A percentile compares a stretch with the other conserved stretches of the same genome.
phyloP scores from a whole-genome alignment of 2,329 filamentous ascomycete genomes.

The Tolypocladium album region DNA sequence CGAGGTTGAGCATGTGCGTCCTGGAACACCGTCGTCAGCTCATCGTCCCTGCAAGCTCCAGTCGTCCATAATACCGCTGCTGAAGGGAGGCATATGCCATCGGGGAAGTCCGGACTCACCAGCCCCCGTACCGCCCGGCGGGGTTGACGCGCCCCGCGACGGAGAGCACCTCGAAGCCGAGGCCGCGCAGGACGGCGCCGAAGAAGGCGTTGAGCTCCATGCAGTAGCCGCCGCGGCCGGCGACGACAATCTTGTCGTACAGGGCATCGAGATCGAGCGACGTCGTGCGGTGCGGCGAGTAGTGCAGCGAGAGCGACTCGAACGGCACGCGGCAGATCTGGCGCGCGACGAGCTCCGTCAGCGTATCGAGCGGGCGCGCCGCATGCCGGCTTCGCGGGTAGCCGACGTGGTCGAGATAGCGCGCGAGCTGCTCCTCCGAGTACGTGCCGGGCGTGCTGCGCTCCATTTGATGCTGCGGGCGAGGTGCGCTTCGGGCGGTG shows the following conservation, averaged over 20 bases:
- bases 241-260: conserved; percentile 33
- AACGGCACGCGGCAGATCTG: conserved; percentile 43
- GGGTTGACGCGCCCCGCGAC: conserved; percentile 32
- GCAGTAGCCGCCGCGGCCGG: conserved; percentile 40
- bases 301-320: conserved; percentile 43
- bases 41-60: too few species aligned
- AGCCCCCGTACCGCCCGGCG: conserved; percentile 10
- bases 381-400: conserved; percentile 12
- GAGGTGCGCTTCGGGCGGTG: too few species aligned
- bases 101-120: too few species aligned
- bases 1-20: conserved; percentile 50
- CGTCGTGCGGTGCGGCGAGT: conserved; percentile 24
- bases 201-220: conserved; percentile 39
- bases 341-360: conserved; percentile 20
- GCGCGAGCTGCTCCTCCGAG: conserved; percentile 14
- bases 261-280: conserved; percentile 28
- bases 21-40: conserved; percentile 18
- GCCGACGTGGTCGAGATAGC: conserved; percentile 18
- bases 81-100: too few species aligned
- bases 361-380: conserved; percentile 14
- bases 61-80: too few species aligned
- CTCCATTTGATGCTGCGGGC: not conserved
- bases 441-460: not conserved
- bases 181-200: conserved; percentile 30
- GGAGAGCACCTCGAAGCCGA: conserved; percentile 39